Conservation (phyloP, 2,329 filamentous ascomycete genomes). For the Aureobasidium leucospermi region DNA sequence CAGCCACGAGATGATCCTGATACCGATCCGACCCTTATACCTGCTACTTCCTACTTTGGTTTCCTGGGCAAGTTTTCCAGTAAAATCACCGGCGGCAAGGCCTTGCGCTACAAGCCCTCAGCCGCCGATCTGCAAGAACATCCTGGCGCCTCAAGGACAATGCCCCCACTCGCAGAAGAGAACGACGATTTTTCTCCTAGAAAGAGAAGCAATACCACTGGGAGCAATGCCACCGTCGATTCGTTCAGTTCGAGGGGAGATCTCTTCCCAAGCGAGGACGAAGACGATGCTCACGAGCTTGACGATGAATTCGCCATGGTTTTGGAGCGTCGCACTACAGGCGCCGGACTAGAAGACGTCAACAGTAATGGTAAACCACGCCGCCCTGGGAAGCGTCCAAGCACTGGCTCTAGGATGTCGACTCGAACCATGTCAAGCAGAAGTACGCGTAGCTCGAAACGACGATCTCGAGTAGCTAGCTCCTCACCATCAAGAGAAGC, state of each 20-base stretch:
- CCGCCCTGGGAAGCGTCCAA: conserved; percentile 32
- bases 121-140: conserved; percentile 87
- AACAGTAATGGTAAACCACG: conserved; percentile 57
- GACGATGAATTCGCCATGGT: conserved; percentile 88
- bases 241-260: conserved; percentile 84
- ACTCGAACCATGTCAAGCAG: conserved; percentile 40
- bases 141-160: conserved; percentile 49
- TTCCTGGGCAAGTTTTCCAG: conserved; percentile 80
- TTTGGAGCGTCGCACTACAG: conserved; percentile 60
- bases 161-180: conserved; percentile 56
- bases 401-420: conserved; percentile 41
- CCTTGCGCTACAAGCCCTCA: conserved; percentile 79
- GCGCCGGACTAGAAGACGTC: conserved; percentile 54
- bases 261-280: conserved; percentile 84
- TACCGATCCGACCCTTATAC: conserved; percentile 78
- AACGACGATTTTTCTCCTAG: conserved; percentile 35
- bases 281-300: conserved; percentile 86
- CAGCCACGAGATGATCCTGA: conserved; percentile 43
- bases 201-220: conserved; percentile 69
- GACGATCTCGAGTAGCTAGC: conserved; percentile 6
- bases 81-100: conserved; percentile 64
- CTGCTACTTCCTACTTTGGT: conserved; percentile 74
- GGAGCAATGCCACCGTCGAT: conserved; percentile 74
- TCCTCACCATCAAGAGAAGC: conserved; percentile 6
- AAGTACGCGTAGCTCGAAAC: conserved; percentile 29